Evolutionary conservation across 306 rosid genomes (phyloP), one percentile per base, ranked within the genome.

Genomic region (Cicer yamashitae): DNA sequence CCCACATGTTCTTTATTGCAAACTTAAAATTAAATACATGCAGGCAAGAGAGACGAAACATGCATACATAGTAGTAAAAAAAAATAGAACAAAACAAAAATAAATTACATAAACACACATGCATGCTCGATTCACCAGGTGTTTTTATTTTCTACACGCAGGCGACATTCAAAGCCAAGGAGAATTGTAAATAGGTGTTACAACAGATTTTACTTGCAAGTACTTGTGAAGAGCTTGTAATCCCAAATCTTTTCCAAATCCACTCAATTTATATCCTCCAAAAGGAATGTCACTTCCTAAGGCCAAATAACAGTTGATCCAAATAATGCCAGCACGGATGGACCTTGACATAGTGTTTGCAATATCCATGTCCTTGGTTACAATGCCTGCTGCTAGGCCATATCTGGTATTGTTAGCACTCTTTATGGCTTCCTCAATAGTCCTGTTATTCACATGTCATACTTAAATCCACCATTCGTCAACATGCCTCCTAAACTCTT

Each of bases 241-340:
- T 44, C 98, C 98, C 14, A 7, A 30, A 43, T 90, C 98, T 70
- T 68, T 88, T 37, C 98, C 98, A 65, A 89, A 84, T 13, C 98
- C 98, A 63, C 96, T 93, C 87, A 79, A 73, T 73, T 93, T 90
- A 47, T 83, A 90, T 7, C 98, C 98, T 64, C 98, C 98, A 14
- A 46, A 80, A 30, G 98, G 94, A 72, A 88, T 60, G 20, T 86
- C 90, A 1, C 6, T 6, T 5, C 82, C 98, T 0, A 77, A 13
- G 8, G 61, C 84, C 0, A 87, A 75, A 83, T 89, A 93, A 83
- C 91, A 93, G 7, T 93, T 90, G 22, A 93, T 80, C 96, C 98
- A 93, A 60, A 93, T 70, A 0, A 51, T 40, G 7, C 96, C 98
- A 0, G 98, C 96, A 8, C 87, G 84, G 11, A 90, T 86, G 14